Evolutionary conservation across 345 rosid genomes (phyloP).

Genomic region (Camelina laxa): DNA sequence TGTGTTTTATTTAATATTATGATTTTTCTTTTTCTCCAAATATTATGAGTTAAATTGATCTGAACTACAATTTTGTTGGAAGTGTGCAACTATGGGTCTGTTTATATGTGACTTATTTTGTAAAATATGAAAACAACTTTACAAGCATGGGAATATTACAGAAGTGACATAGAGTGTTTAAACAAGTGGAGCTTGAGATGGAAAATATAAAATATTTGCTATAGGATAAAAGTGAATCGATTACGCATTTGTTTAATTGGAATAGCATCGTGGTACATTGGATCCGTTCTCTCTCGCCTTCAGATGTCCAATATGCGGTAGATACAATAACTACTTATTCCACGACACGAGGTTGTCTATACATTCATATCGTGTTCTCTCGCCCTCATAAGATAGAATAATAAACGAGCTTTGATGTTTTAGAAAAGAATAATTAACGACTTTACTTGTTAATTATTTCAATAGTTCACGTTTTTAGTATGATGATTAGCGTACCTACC

Average conservation of each 20-base stretch:
- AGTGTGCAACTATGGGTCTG: background rate
- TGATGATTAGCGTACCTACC: slow-evolving; percentile 11
- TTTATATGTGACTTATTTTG: slow-evolving; percentile 3
- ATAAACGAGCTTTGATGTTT: background rate
- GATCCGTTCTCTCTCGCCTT: background rate
- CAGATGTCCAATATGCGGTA: background rate
- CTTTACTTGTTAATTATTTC: background rate
- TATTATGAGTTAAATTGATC: background rate
- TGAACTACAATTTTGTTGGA: background rate
- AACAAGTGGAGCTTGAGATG: slow-evolving; percentile 18
- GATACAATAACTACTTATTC: background rate
- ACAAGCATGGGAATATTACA: slow-evolving; percentile 19
- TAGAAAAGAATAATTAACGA: background rate
- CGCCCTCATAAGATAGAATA: slow-evolving; percentile 12
- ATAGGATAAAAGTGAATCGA: slow-evolving; percentile 1
- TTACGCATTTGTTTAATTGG: background rate
- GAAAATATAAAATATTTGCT: slow-evolving; percentile 2
- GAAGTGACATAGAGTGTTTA: background rate
- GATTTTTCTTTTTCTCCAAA: no score
- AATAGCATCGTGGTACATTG: slow-evolving; percentile 29
- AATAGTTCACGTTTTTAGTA: slow-evolving; percentile 22
- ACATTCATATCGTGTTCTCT: slow-evolving; percentile 5
- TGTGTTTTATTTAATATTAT: no score
- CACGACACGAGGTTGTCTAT: slow-evolving; percentile 30
- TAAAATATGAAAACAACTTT: slow-evolving; percentile 16